Base-by-base conservation (phyloP, 371 early-diverging fungal species). In the Chytridiales sp. region DNA sequence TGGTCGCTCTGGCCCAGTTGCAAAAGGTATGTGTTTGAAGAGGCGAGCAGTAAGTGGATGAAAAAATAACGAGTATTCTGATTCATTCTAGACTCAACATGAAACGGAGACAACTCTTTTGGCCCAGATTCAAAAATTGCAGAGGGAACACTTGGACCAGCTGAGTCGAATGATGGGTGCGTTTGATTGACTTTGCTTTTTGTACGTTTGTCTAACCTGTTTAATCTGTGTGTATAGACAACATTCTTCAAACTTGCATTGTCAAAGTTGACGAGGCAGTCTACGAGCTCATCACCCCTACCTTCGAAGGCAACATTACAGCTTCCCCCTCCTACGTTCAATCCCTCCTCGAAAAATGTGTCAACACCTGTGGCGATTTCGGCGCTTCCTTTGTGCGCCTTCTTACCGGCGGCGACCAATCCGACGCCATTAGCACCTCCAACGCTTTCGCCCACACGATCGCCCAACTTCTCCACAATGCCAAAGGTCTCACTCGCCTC, bases 251-350 rank as follows among this genome's bases (percentile, higher is more conserved):
- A 36, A 85, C 89, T 21, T 96, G 95, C 69, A 84, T 90, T 29
- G 81, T 83, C 65, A 91, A 90, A 67, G 83, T 93, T 35, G 88
- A 91, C 59, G 94, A 93, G 56, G 83, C 91, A 19, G 79, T 94
- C 24, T 93, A 88, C 62, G 88, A 90, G 54, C 70, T 96, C 26
- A 91, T 91, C 56, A 79, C 84, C 24, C 86, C 92, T 19, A 80
- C 85, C 15, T 81, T 85, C 52, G 85, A 82, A 50, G 95, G 95
- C 19, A 94, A 94, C 69, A 84, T 84, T 59, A 88, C 89, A 9
- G 88, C 94, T 0, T 92, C 96, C 0, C 92, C 95, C 6, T 94
- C 94, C 72, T 88, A 92, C 64, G 90, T 90, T 1, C 73, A 95
- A 26, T 87, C 94, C 1, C 87, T 94, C 73, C 85, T 94, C 44